phyloP scores from a whole-genome alignment of 1,139 yeast species.

The Wickerhamiella infanticola region DNA sequence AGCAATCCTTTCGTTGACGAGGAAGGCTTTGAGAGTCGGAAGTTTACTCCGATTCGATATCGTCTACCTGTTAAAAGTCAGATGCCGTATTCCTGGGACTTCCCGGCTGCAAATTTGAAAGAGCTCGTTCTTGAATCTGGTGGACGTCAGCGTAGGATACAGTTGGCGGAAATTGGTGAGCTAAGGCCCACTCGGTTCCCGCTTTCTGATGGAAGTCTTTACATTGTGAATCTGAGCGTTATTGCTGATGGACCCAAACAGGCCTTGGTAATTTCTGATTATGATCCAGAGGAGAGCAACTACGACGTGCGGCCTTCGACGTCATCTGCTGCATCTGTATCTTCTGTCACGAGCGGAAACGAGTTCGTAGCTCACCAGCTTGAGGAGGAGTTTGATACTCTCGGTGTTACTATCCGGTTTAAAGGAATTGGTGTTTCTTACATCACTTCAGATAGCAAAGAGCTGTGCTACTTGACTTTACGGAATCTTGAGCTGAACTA shows the following conservation, averaged over 20 bases:
- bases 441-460: conserved; percentile 55
- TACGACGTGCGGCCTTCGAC: conserved; percentile 33
- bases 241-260: conserved; percentile 96
- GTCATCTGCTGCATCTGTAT: conserved; percentile 1
- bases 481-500: conserved; percentile 71
- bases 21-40: conserved; percentile 39
- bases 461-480: conserved; percentile 64
- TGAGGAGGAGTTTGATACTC: conserved; percentile 4
- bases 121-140: conserved; percentile 57
- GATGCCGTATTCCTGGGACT: conserved; percentile 98
- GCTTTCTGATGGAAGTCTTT: conserved; percentile 6
- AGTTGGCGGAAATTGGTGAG: conserved; percentile 84
- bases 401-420: conserved; percentile 46
- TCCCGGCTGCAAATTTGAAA: conserved; percentile 76
- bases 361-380: conserved; percentile 12
- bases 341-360: conserved; percentile 29
- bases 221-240: conserved; percentile 69
- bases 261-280: conserved; percentile 67
- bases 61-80: conserved; percentile 77
- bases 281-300: conserved; percentile 62
- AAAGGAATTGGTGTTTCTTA: conserved; percentile 87
- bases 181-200: conserved; percentile 60
- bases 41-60: conserved; percentile 42
- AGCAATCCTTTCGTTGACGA: conserved; percentile 67
- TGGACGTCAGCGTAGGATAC: conserved; percentile 37